A percentile compares a stretch with the other conserved stretches of the same genome.
Evolutionary conservation across 1,139 yeast genomes (phyloP).

Genomic region (Taphrina pruni): DNA sequence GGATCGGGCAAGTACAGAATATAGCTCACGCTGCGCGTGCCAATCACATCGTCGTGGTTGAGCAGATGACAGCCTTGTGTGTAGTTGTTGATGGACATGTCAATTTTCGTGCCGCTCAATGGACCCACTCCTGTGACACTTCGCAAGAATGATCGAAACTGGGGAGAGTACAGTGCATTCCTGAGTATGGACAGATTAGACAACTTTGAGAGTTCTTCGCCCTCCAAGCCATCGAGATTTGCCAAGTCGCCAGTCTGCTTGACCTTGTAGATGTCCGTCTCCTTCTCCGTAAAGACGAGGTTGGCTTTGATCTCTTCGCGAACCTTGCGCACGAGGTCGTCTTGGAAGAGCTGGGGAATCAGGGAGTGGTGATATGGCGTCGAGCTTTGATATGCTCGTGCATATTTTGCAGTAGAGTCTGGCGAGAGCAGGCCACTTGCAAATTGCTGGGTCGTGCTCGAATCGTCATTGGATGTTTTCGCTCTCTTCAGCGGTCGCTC

Average conservation of each 20-base stretch:
- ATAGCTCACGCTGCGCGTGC: slow-evolving; percentile 89
- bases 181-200: slow-evolving; percentile 77
- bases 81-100: slow-evolving; percentile 89
- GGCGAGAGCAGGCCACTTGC: slow-evolving; percentile 14
- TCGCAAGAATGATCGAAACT: slow-evolving; percentile 83
- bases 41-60: slow-evolving; percentile 97
- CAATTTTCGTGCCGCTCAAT: slow-evolving; percentile 85
- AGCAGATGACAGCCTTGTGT: slow-evolving; percentile 90
- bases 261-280: slow-evolving; percentile 95
- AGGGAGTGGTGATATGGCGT: slow-evolving; percentile 91
- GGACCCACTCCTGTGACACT: slow-evolving; percentile 86
- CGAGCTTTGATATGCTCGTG: slow-evolving; percentile 38
- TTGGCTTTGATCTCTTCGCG: slow-evolving; percentile 81
- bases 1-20: slow-evolving; percentile 93
- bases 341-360: slow-evolving; percentile 73
- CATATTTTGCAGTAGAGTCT: slow-evolving; percentile 7
- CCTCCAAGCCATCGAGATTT: slow-evolving; percentile 81
- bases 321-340: slow-evolving; percentile 74
- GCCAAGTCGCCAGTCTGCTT: slow-evolving; percentile 94
- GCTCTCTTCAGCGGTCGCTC: slow-evolving; percentile 30
- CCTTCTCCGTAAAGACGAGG: slow-evolving; percentile 90
- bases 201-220: slow-evolving; percentile 73
- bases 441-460: not conserved
- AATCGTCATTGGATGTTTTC: slow-evolving; percentile 6
- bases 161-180: slow-evolving; percentile 83